phyloP scores from a whole-genome alignment of 805 yeast species.

The Brettanomyces custersianus region DNA sequence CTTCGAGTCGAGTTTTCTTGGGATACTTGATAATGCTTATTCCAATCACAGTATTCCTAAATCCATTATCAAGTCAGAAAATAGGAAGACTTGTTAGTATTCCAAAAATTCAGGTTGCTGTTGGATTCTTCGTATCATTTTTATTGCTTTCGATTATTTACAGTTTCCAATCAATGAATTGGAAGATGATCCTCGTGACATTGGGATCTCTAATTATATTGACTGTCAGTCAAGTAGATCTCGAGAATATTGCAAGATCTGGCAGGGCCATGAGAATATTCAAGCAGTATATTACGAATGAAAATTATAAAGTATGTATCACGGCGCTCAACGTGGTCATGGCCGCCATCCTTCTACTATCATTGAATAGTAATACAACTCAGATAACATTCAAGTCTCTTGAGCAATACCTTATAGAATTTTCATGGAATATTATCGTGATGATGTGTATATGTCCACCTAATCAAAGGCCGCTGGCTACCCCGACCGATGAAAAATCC shows the following conservation, averaged over 20 bases:
- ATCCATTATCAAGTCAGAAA: constrained; percentile 6
- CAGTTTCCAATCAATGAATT: constrained; percentile 14
- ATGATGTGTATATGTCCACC: constrained; percentile 11
- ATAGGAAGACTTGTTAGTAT: background rate
- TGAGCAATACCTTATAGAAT: constrained; percentile 9
- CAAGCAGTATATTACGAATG: constrained; percentile 1
- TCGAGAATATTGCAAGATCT: constrained; percentile 6
- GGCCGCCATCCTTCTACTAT: constrained; percentile 6
- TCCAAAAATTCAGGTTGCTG: constrained; percentile 10
- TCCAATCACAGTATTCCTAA: constrained; percentile 14
- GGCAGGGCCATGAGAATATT: constrained; percentile 6
- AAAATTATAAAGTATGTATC: background rate
- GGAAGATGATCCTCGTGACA: constrained; percentile 22
- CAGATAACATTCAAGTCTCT: too few relatives aligned
- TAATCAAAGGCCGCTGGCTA: background rate
- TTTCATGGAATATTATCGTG: constrained; percentile 8
- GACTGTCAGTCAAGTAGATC: constrained; percentile 22
- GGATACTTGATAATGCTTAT: constrained; percentile 15
- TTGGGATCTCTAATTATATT: constrained; percentile 22
- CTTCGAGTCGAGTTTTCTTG: background rate
- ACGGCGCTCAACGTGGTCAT: constrained; percentile 3
- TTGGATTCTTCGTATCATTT: constrained; percentile 7
- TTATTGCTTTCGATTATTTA: constrained; percentile 2
- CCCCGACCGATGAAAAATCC: background rate
- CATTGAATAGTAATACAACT: constrained; percentile 5